Percentiles rank a stretch among this genome's conserved stretches.
Conservation (phyloP, 169 alveolate genomes). For the Plasmodium sp. region DNA sequence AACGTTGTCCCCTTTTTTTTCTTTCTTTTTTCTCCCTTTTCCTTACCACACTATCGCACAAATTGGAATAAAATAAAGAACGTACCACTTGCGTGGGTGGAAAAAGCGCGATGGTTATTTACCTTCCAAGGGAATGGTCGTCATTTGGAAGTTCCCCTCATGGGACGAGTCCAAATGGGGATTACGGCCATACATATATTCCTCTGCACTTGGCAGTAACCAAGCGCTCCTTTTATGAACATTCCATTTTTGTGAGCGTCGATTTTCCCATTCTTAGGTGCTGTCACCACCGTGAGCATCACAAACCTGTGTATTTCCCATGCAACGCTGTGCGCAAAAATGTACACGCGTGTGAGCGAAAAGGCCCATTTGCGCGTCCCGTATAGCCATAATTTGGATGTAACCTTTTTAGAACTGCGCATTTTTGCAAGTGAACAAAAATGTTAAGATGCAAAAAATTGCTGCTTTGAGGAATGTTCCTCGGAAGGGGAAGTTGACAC, state of each 20-base stretch:
- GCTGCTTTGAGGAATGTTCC: background rate
- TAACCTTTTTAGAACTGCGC: background rate
- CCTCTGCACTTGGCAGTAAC: background rate
- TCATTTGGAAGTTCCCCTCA: background rate
- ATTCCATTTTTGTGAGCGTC: background rate
- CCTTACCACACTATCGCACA: background rate
- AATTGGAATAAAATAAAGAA: background rate
- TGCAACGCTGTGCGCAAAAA: slow-evolving; percentile 40
- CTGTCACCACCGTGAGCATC: background rate
- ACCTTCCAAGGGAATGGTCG: background rate
- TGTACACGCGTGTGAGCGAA: background rate
- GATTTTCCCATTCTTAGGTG: background rate
- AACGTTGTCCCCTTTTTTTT: background rate
- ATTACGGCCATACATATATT: background rate
- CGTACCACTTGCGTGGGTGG: background rate
- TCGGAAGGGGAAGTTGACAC: background rate
- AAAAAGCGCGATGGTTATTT: background rate
- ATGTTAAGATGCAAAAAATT: background rate
- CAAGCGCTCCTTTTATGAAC: background rate
- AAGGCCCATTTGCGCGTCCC: background rate
- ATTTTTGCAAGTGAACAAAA: background rate
- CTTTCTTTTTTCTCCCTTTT: background rate
- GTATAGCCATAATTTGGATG: background rate
- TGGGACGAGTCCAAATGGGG: background rate
- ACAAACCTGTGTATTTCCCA: background rate